Conservation (phyloP, 2,329 filamentous ascomycete genomes). For the Trichoderma aggressivum region DNA sequence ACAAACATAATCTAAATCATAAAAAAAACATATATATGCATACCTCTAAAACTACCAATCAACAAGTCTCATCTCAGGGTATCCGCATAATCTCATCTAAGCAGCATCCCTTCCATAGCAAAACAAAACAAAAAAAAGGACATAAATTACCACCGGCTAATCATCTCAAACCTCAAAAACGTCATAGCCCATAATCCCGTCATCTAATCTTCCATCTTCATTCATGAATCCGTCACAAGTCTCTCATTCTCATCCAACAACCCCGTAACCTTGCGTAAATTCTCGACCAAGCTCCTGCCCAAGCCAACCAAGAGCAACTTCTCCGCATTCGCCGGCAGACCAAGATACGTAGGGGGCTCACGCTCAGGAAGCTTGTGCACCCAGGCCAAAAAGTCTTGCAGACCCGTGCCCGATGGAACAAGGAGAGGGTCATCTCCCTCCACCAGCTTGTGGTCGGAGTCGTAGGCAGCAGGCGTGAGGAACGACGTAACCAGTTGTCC, state of each 20-base stretch:
- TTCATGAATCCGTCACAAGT: conserved; percentile 63
- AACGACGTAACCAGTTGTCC: conserved; percentile 70
- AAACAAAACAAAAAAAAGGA: background rate
- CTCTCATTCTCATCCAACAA: conserved; percentile 93
- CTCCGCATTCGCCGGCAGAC: conserved; percentile 92
- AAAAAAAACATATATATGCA: background rate
- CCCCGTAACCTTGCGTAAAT: conserved; percentile 79
- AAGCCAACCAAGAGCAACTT: conserved; percentile 88
- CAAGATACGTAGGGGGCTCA: conserved; percentile 92
- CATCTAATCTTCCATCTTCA: background rate
- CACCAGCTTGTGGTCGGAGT: conserved; percentile 87
- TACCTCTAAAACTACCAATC: conserved; percentile 11
- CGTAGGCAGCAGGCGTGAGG: conserved; percentile 84
- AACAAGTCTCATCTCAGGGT: background rate
- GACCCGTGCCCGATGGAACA: conserved; percentile 75
- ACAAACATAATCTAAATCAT: background rate
- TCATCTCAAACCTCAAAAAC: background rate
- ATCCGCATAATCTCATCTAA: conserved; percentile 2
- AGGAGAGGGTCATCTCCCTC: conserved; percentile 64
- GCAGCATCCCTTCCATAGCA: background rate
- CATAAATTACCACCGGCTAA: background rate
- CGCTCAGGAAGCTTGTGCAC: conserved; percentile 88
- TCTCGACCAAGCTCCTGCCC: conserved; percentile 77
- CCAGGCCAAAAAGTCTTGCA: conserved; percentile 87
- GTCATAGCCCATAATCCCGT: background rate